Base-by-base conservation (phyloP, 1,284 basidiomycete species). In the Ustilago hordei region DNA sequence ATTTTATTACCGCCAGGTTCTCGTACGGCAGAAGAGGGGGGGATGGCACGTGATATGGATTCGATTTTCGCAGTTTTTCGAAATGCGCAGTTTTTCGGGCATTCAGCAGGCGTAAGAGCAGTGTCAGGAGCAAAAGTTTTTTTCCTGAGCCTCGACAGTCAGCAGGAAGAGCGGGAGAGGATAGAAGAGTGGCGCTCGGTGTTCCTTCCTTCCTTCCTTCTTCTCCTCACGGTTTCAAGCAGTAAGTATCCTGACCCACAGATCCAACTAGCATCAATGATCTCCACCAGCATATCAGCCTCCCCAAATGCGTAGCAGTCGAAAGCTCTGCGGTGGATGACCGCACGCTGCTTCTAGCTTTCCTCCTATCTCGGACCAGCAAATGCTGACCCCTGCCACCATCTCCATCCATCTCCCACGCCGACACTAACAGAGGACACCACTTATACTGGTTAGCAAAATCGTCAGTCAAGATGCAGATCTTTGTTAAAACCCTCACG, bases 401-500 rank as follows among this genome's bases (percentile, higher is more conserved):
- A 39, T 31, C 38, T 52, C 13, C 31, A 39, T 55, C 31, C 8
- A 48, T 43, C 36, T 23, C 50, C 13, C 11, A 35, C 28, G 28
- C 13, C 56, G 60, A 47, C 23, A 7, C 32, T 23, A 43, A 11
- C 66, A 71, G 71, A 82, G 79, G 81, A 82, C 75, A 73, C 81
- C 79, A 82, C 81, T 76, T 56, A 53, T 65, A 72, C 78, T 82
- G 81, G 81, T 82, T 80, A 82, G 82, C 82, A 78, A 55, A 69
- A 68, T 67, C 71, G 75, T 69, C 64, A 69, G 56, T 61, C 63
- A 72, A 73, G 69, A 84, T 81, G 82, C 82, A 81, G 75, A 81
- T 83, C 75, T 84, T 83, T 69, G 79, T 84, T 60, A 82, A 83
- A 76, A 86, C 84, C 80, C 84, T 86, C 8, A 86, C 85, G 65